Percentiles rank a stretch among this genome's conserved stretches.
Conservation (phyloP, 495 filamentous ascomycete genomes). For the Xylaria sp. region DNA sequence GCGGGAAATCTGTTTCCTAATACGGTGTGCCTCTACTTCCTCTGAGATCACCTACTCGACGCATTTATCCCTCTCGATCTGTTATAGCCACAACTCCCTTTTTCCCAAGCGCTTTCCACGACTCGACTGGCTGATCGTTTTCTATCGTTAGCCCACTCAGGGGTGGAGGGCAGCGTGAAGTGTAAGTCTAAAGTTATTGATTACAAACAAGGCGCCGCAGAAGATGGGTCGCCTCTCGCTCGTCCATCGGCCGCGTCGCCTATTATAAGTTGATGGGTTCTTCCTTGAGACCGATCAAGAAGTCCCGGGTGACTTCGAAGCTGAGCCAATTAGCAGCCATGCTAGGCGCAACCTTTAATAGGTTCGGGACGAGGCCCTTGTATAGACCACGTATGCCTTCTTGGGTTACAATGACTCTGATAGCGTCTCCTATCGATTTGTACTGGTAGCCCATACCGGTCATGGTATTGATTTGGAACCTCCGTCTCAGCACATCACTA, state of each 20-base stretch:
- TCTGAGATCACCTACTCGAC: not conserved
- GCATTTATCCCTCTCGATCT: not conserved
- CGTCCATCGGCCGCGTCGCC: constrained; percentile 1
- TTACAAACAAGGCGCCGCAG: constrained; percentile 29
- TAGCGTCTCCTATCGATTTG: constrained; percentile 81
- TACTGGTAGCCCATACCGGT: constrained; percentile 98
- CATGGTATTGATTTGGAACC: constrained; percentile 99
- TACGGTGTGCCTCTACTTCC: not conserved
- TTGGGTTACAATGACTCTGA: constrained; percentile 78
- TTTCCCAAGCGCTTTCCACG: not conserved
- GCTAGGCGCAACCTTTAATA: constrained; percentile 95
- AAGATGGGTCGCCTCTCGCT: constrained; percentile 26
- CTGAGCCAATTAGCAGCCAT: constrained; percentile 99
- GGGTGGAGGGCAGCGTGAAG: not conserved
- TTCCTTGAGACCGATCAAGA: constrained; percentile 67
- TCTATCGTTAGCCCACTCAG: not conserved
- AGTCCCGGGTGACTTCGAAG: constrained; percentile 91
- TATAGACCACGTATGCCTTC: constrained; percentile 78
- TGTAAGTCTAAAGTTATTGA: constrained; percentile 34
- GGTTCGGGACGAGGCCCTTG: constrained; percentile 92
- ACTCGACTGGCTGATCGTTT: not conserved
- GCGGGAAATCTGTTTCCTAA: not conserved
- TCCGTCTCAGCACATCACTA: constrained; percentile 91
- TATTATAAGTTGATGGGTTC: constrained; percentile 43
- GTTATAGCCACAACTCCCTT: not conserved